A percentile compares a stretch with the other conserved stretches of the same genome.
Evolutionary conservation across 2,329 filamentous ascomycete genomes (phyloP).

Genomic region (Neonectria ditissima): DNA sequence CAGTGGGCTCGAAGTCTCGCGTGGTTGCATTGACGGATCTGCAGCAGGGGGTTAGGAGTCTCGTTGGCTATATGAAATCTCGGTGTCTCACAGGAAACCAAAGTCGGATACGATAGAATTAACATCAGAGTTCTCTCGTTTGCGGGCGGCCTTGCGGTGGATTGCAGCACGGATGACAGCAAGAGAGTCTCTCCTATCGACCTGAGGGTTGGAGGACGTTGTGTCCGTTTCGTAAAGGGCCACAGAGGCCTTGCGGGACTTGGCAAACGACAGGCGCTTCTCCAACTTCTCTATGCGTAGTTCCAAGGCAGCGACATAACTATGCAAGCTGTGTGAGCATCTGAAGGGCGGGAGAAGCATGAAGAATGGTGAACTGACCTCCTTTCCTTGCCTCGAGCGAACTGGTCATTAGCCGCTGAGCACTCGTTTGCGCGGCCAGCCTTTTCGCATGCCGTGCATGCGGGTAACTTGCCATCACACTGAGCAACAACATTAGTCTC

Average conservation of each 20-base stretch:
- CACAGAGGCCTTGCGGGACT: constrained; percentile 77
- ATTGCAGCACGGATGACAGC: constrained; percentile 72
- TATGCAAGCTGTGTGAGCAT: constrained; percentile 48
- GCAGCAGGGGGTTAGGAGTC: constrained; percentile 17
- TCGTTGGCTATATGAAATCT: background rate
- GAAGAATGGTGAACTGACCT: constrained; percentile 65
- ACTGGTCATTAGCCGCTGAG: constrained; percentile 94
- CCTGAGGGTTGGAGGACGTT: constrained; percentile 42
- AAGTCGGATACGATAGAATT: constrained; percentile 95
- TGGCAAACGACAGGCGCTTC: constrained; percentile 77
- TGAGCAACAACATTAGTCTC: constrained; percentile 48
- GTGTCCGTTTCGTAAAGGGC: constrained; percentile 71
- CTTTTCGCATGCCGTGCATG: constrained; percentile 95
- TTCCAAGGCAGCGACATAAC: constrained; percentile 95
- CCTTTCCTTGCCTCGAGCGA: constrained; percentile 92
- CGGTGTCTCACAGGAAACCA: constrained; percentile 76
- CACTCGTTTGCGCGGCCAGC: constrained; percentile 88
- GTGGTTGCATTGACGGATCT: constrained; percentile 96
- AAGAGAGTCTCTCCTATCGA: constrained; percentile 73
- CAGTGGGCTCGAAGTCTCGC: constrained; percentile 90
- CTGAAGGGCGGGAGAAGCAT: background rate
- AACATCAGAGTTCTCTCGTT: constrained; percentile 84
- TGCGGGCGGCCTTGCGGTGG: constrained; percentile 72
- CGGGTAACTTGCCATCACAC: constrained; percentile 96
- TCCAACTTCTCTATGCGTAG: constrained; percentile 90